These are phyloP conservation scores for Pseudocercospora crystallina DNA, from an alignment of 2,329 filamentous ascomycete species.

Conservation along the genomic window DNA sequence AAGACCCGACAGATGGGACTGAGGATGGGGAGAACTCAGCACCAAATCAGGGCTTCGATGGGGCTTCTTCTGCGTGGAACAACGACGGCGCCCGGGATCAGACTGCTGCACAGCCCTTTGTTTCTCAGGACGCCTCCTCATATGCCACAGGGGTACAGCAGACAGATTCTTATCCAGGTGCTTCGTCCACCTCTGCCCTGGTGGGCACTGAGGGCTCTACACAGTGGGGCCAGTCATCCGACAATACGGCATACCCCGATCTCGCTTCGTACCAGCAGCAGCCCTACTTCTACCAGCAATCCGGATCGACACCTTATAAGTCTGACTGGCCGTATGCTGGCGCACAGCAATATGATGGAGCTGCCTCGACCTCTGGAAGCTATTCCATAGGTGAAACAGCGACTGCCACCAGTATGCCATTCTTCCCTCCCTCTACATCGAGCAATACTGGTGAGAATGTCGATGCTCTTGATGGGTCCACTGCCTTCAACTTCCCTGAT, in stretches of 20 bases:
- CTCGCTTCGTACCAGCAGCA: conserved; percentile 29
- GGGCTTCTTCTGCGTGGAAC: conserved; percentile 9
- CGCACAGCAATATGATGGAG: conserved; percentile 3
- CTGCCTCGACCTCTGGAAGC: no score
- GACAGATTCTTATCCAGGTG: not conserved
- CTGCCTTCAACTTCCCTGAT: conserved; percentile 11
- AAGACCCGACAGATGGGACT: conserved; percentile 3
- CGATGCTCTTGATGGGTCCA: conserved; percentile 14
- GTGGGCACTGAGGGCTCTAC: conserved; percentile 12
- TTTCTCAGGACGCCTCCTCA: conserved; percentile 2
- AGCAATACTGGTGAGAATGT: conserved; percentile 5
- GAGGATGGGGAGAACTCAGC: not conserved
- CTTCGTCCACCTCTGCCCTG: conserved; percentile 7
- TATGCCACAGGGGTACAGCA: conserved; percentile 9
- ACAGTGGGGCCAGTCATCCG: conserved; percentile 12
- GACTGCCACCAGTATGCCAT: conserved; percentile 18
- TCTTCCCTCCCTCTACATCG: conserved; percentile 17
- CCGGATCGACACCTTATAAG: conserved; percentile 25
- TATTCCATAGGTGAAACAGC: conserved; percentile 14
- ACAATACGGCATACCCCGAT: conserved; percentile 26
- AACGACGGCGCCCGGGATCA: conserved; percentile 3
- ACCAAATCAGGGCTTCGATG: not conserved
- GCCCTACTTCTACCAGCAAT: conserved; percentile 32
- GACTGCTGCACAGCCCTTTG: not conserved
- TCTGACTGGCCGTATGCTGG: conserved; percentile 25